Conservation (phyloP, 2,329 filamentous ascomycete species). For the Cordyceps cateniannulata region DNA sequence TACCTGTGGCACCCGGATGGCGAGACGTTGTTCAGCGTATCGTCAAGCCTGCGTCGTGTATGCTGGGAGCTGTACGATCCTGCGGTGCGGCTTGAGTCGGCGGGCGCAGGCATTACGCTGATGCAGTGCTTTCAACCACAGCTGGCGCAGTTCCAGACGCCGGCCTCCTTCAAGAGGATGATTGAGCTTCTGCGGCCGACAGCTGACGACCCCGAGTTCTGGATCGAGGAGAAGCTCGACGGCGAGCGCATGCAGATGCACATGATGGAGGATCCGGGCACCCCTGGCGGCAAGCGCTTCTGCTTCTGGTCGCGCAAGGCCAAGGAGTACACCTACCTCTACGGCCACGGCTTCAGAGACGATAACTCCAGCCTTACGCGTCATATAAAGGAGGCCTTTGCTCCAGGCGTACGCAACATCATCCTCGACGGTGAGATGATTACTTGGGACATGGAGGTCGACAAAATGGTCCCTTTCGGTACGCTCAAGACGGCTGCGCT, state of each 20-base stretch:
- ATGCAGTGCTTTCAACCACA: slow-evolving; percentile 98
- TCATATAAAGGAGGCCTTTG: slow-evolving; percentile 72
- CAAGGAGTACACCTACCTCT: slow-evolving; percentile 93
- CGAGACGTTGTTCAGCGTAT: slow-evolving; percentile 77
- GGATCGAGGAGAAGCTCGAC: slow-evolving; percentile 97
- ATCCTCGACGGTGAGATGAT: slow-evolving; percentile 99
- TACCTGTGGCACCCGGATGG: slow-evolving; percentile 76
- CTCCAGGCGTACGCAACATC: slow-evolving; percentile 69
- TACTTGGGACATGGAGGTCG: slow-evolving; percentile 83
- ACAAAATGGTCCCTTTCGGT: slow-evolving; percentile 83
- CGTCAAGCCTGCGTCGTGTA: slow-evolving; percentile 80
- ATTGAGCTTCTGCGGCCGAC: slow-evolving; percentile 59
- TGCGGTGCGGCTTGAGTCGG: slow-evolving; percentile 62
- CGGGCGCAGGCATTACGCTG: slow-evolving; percentile 66
- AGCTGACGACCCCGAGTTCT: slow-evolving; percentile 71
- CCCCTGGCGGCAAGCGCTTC: slow-evolving; percentile 67
- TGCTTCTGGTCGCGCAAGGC: slow-evolving; percentile 92
- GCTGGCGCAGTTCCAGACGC: slow-evolving; percentile 84
- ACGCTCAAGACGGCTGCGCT: slow-evolving; percentile 88
- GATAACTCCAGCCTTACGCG: slow-evolving; percentile 71
- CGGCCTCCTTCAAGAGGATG: slow-evolving; percentile 70
- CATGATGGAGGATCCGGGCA: slow-evolving; percentile 64
- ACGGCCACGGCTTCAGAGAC: slow-evolving; percentile 71
- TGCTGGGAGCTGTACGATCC: slow-evolving; percentile 90
- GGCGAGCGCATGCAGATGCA: slow-evolving; percentile 97